These are phyloP conservation scores for Nannochloropsis granulata DNA, from an alignment of 108 stramenopile species.

Conservation along the genomic window DNA sequence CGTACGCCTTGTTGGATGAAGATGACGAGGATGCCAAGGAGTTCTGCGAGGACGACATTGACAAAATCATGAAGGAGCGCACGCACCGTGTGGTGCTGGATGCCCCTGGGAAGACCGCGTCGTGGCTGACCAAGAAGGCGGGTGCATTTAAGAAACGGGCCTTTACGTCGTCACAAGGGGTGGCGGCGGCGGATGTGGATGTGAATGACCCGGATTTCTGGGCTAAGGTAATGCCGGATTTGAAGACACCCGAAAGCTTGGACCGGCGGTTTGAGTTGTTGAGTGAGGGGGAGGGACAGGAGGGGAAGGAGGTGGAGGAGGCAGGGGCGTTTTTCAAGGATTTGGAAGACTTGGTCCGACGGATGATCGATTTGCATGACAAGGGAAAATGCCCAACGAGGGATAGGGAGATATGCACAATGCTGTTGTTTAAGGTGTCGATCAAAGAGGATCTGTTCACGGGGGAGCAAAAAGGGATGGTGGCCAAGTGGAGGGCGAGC, in stretches of 20 bases:
- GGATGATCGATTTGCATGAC: conserved; percentile 2
- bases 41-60: conserved; percentile 43
- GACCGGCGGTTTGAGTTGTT: conserved; percentile 18
- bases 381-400: conserved; percentile 6
- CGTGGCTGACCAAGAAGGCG: background rate
- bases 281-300: background rate
- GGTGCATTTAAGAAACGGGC: conserved; percentile 25
- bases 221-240: conserved; percentile 38
- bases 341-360: conserved; percentile 5
- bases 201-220: conserved; percentile 43
- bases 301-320: background rate
- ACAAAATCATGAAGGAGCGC: conserved; percentile 37
- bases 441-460: conserved; percentile 2
- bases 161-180: conserved; percentile 27
- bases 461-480: conserved; percentile 3
- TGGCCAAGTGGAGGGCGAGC: conserved; percentile 4
- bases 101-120: background rate
- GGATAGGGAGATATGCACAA: background rate
- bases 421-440: background rate
- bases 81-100: background rate
- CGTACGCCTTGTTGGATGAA: conserved; percentile 44
- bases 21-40: conserved; percentile 28
- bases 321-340: conserved; percentile 7
- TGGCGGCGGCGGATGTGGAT: conserved; percentile 29
- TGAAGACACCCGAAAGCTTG: conserved; percentile 33